Evolutionary conservation across 306 rosid genomes (phyloP).

Genomic region (Alnus glutinosa): DNA sequence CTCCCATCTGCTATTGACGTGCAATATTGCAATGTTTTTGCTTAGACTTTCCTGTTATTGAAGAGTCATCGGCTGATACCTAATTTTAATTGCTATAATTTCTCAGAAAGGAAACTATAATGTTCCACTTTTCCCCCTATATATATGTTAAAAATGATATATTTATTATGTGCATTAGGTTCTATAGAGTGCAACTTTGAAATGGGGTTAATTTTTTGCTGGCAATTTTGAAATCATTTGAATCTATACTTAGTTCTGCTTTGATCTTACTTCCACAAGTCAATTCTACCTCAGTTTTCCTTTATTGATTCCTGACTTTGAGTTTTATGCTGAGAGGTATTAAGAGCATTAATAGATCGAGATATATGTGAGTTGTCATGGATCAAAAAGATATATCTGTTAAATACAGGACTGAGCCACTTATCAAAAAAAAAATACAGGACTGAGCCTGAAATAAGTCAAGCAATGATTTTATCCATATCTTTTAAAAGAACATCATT

Average conservation of each 20-base stretch:
- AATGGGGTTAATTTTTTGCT: background rate
- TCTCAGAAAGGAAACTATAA: background rate
- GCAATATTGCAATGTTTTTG: background rate
- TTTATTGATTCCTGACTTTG: background rate
- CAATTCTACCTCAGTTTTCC: background rate
- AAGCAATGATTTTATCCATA: background rate
- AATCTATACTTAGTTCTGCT: background rate
- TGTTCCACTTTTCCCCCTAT: background rate
- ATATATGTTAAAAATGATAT: background rate
- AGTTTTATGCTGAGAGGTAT: background rate
- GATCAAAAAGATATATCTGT: background rate
- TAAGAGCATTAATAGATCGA: background rate
- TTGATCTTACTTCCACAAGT: background rate
- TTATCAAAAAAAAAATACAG: no score
- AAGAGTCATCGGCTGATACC: background rate
- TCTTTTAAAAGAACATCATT: background rate
- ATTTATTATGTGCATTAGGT: background rate
- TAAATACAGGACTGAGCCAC: background rate
- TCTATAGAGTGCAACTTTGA: background rate
- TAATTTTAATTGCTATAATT: background rate
- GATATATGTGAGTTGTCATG: background rate
- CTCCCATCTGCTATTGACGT: background rate
- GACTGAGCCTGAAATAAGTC: background rate
- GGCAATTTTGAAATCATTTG: background rate
- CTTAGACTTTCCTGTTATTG: background rate